Conservation (phyloP, 2,329 filamentous ascomycete genomes). For the Colletotrichum lindemuthianum region DNA sequence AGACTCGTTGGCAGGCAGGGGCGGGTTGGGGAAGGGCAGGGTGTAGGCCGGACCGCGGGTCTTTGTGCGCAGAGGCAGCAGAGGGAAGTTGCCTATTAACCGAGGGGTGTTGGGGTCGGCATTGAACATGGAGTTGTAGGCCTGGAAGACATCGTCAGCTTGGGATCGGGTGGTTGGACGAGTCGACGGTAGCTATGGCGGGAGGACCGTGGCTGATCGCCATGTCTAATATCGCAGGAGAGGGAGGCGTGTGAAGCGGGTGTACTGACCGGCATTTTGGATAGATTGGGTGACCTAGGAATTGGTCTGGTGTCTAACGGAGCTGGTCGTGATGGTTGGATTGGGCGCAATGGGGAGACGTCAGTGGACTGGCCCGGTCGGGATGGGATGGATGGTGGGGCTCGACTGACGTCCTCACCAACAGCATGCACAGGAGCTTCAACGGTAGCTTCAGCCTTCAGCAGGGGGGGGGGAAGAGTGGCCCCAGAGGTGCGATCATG, state of each 20-base stretch:
- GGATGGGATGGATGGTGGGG: constrained; percentile 27
- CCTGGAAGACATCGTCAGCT: constrained; percentile 61
- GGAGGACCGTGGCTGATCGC: background rate
- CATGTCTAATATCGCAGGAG: background rate
- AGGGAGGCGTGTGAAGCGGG: constrained; percentile 39
- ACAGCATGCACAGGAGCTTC: no score
- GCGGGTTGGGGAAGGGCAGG: constrained; percentile 69
- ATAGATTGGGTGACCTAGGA: constrained; percentile 33
- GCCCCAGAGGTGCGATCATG: background rate
- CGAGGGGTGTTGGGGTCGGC: constrained; percentile 74
- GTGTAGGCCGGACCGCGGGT: constrained; percentile 95
- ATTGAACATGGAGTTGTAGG: constrained; percentile 98
- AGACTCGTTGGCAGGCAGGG: constrained; percentile 69
- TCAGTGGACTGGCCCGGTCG: constrained; percentile 6
- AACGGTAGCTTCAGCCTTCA: background rate
- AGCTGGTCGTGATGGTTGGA: constrained; percentile 29
- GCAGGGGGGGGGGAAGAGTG: background rate
- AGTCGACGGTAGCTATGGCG: background rate
- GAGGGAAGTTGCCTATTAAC: constrained; percentile 87
- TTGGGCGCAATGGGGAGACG: constrained; percentile 25
- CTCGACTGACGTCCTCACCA: constrained; percentile 34
- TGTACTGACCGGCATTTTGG: constrained; percentile 56
- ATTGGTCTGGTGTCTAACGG: constrained; percentile 35
- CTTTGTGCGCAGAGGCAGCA: constrained; percentile 93
- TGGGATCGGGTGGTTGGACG: background rate